A percentile compares a stretch with the other conserved stretches of the same genome.
phyloP scores from a whole-genome alignment of 169 alveolate genomes.

The Theileria orientalis region DNA sequence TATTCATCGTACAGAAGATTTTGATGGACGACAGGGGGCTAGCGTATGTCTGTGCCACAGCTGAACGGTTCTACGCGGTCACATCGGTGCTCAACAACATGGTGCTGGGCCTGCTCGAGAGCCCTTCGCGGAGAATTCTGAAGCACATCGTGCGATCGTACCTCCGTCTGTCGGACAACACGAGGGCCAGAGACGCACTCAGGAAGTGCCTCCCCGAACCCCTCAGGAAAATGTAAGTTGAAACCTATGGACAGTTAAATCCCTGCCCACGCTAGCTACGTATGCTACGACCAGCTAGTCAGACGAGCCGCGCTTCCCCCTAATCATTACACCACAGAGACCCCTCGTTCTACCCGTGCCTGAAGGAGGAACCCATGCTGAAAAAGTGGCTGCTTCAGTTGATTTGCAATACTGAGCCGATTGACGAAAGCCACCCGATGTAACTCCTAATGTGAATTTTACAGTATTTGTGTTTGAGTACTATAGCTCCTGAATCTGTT shows the following conservation, averaged over 20 bases:
- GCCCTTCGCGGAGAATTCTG: slow-evolving; percentile 91
- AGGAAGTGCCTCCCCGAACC: slow-evolving; percentile 81
- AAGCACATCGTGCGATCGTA: slow-evolving; percentile 96
- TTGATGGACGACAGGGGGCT: slow-evolving; percentile 95
- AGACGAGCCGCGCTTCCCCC: too few relatives aligned
- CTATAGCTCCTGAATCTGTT: too few relatives aligned
- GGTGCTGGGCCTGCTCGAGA: slow-evolving; percentile 84
- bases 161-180: slow-evolving; percentile 94
- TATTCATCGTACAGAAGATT: slow-evolving; percentile 97
- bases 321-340: slow-evolving; percentile 31
- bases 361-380: slow-evolving; percentile 77
- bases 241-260: background rate
- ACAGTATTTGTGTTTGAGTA: background rate
- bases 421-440: slow-evolving; percentile 21
- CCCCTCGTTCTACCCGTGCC: slow-evolving; percentile 76
- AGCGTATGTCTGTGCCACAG: slow-evolving; percentile 94
- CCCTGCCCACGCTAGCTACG: background rate
- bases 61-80: slow-evolving; percentile 97
- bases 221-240: slow-evolving; percentile 61
- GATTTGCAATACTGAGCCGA: slow-evolving; percentile 67
- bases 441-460: background rate
- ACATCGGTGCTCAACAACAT: slow-evolving; percentile 91
- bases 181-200: slow-evolving; percentile 87
- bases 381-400: slow-evolving; percentile 78
- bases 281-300: too few relatives aligned